Conservation (phyloP, 345 rosid genomes). For the Eucalyptus sp. region DNA sequence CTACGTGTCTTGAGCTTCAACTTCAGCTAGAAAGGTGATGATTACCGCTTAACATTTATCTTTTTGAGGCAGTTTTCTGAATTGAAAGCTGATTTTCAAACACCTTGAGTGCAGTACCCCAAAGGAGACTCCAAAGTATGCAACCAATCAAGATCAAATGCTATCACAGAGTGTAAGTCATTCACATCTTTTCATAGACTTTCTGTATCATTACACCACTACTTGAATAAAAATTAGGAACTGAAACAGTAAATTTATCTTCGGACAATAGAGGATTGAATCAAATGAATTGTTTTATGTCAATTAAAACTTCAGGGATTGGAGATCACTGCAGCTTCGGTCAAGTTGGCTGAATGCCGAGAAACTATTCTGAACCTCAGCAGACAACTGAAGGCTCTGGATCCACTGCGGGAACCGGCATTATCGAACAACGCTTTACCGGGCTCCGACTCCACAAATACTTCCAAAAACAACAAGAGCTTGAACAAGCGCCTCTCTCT, state of each 20-base stretch:
- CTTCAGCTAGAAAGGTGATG: conserved; percentile 80
- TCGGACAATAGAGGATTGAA: neutral
- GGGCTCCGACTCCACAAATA: neutral
- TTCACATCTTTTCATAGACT: neutral
- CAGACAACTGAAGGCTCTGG: conserved; percentile 68
- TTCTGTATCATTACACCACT: neutral
- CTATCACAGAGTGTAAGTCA: conserved; percentile 44
- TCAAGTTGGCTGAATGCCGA: conserved; percentile 82
- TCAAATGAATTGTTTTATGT: neutral
- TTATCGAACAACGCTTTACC: conserved; percentile 28
- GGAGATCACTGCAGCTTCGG: conserved; percentile 63
- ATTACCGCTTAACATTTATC: neutral
- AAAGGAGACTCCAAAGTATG: conserved; percentile 24
- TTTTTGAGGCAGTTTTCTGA: neutral
- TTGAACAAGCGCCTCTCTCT: conserved; percentile 31
- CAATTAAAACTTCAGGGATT: conserved; percentile 31
- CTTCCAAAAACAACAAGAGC: conserved; percentile 9
- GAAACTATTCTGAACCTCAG: conserved; percentile 68
- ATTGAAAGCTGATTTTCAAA: neutral
- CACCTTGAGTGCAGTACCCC: conserved; percentile 33
- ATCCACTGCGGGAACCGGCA: conserved; percentile 36
- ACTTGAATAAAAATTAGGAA: neutral
- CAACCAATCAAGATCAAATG: conserved; percentile 18
- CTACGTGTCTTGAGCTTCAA: conserved; percentile 85
- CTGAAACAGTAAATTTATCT: neutral